Percentiles rank a stretch among this genome's conserved stretches.
phyloP scores from a whole-genome alignment of 2,329 filamentous ascomycete species.

The Aspergillus melleus region DNA sequence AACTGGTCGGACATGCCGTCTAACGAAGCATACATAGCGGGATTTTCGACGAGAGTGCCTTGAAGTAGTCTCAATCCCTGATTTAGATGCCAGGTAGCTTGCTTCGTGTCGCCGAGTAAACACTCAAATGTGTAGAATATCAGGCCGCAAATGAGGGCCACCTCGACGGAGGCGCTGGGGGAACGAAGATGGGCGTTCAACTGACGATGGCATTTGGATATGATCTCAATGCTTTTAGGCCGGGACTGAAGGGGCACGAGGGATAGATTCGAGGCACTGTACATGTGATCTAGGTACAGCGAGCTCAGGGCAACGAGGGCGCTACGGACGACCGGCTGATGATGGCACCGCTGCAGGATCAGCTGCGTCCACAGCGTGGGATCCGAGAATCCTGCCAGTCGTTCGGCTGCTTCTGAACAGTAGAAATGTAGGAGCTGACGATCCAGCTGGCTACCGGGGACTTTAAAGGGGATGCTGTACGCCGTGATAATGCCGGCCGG shows the following conservation, averaged over 20 bases:
- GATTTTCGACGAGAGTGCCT: background rate
- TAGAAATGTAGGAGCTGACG: constrained; percentile 27
- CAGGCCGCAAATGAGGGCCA: background rate
- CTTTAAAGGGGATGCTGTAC: constrained; percentile 26
- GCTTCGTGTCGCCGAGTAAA: background rate
- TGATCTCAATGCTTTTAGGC: background rate
- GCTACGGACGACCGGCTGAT: constrained; percentile 24
- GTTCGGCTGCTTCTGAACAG: constrained; percentile 17
- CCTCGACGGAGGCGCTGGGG: background rate
- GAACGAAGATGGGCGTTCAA: background rate
- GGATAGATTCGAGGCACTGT: background rate
- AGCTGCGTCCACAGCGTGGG: constrained; percentile 20
- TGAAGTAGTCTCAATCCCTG: background rate
- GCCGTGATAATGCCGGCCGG: constrained; percentile 7
- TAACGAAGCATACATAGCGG: background rate
- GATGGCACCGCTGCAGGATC: constrained; percentile 21
- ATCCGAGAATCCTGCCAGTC: constrained; percentile 20
- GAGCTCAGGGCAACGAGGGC: constrained; percentile 21
- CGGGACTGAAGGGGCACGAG: background rate
- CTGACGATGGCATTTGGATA: background rate
- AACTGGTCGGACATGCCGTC: background rate
- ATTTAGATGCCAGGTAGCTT: background rate
- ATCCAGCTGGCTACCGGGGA: constrained; percentile 24
- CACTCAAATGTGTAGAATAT: background rate
- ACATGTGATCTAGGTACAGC: constrained; percentile 18